Percentiles rank a stretch among this genome's conserved stretches.
Conservation (phyloP, 139 green algal species). For the Picochlorum sp. region DNA sequence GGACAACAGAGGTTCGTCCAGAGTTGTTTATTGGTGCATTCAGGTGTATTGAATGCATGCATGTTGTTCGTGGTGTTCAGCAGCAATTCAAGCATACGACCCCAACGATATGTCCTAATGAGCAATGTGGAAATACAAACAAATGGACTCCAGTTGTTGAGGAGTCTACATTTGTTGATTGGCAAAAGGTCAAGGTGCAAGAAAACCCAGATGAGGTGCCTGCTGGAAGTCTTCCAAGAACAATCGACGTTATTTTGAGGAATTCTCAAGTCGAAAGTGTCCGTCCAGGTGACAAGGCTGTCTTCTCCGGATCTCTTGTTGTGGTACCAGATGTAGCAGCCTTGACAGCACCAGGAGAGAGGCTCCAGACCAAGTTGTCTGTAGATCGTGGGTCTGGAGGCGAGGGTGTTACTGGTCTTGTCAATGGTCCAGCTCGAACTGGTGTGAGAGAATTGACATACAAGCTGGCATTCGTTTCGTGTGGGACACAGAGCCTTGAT, state of each 20-base stretch:
- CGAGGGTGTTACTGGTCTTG: constrained; percentile 62
- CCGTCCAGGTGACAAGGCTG: constrained; percentile 87
- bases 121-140: constrained; percentile 78
- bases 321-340: constrained; percentile 87
- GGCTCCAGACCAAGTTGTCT: constrained; percentile 24
- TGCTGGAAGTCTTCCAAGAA: constrained; percentile 84
- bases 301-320: constrained; percentile 88
- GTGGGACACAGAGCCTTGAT: constrained; percentile 44
- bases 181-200: constrained; percentile 94
- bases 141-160: constrained; percentile 77
- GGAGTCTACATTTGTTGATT: constrained; percentile 93
- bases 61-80: constrained; percentile 62
- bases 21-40: constrained; percentile 92
- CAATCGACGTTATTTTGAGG: constrained; percentile 92
- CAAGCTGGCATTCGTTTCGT: constrained; percentile 81
- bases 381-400: constrained; percentile 22
- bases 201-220: constrained; percentile 90
- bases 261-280: constrained; percentile 86
- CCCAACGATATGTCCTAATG: constrained; percentile 81
- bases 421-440: constrained; percentile 32
- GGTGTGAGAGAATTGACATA: constrained; percentile 90
- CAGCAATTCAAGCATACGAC: constrained; percentile 97
- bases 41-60: constrained; percentile 76
- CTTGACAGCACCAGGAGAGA: constrained; percentile 50
- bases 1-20: constrained; percentile 87